These are phyloP conservation scores for Xylariaceae sp. DNA, from an alignment of 2,329 filamentous ascomycete genomes.

Conservation along the genomic window DNA sequence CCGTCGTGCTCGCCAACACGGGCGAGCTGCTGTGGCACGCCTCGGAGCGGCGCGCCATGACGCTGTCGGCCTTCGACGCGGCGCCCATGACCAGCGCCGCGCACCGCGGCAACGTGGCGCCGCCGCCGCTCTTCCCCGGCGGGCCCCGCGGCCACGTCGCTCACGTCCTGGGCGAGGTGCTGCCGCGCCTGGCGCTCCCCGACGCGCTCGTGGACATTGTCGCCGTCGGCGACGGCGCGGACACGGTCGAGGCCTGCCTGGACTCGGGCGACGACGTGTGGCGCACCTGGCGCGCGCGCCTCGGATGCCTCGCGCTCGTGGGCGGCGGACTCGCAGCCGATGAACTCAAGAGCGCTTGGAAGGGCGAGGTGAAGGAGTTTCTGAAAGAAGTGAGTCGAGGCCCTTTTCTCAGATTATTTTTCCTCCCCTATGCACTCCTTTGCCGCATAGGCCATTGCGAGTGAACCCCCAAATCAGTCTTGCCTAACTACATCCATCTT, in stretches of 20 bases:
- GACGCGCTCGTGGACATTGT: constrained; percentile 60
- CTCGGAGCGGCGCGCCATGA: constrained; percentile 52
- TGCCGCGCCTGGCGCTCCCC: constrained; percentile 39
- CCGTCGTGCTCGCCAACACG: constrained; percentile 68
- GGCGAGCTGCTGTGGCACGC: constrained; percentile 75
- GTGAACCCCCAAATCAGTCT: no score
- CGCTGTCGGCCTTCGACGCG: constrained; percentile 45
- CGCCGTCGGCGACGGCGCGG: constrained; percentile 60
- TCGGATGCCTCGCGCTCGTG: constrained; percentile 43
- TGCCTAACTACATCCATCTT: no score
- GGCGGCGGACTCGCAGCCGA: constrained; percentile 37
- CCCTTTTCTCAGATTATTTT: no score
- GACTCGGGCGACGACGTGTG: constrained; percentile 44
- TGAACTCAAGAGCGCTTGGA: constrained; percentile 39
- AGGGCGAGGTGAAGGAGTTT: constrained; percentile 42
- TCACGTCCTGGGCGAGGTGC: constrained; percentile 57
- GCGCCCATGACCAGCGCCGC: constrained; percentile 57
- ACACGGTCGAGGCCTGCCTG: constrained; percentile 51
- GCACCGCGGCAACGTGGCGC: constrained; percentile 42
- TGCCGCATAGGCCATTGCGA: no score
- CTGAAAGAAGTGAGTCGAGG: constrained; percentile 42
- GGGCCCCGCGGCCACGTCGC: constrained; percentile 53
- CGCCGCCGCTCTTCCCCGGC: no score
- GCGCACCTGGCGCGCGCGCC: constrained; percentile 31
- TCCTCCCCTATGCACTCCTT: no score